Base-by-base conservation (phyloP, 305 asterid genomes). In the Nicotiana rustica region DNA sequence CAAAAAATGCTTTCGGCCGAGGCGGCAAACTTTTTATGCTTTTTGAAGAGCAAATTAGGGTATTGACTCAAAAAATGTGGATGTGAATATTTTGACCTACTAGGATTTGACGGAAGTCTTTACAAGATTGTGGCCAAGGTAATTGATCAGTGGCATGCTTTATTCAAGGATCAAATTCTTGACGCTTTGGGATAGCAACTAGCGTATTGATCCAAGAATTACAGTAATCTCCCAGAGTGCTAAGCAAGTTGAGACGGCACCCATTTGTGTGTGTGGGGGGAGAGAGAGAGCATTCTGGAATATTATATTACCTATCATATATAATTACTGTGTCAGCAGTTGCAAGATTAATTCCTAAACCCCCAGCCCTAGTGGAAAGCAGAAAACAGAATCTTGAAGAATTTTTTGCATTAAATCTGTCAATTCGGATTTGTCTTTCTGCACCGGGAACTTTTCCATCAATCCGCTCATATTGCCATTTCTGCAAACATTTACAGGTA, bases 281-380 rank as follows among this genome's bases (percentile, higher is more conserved):
- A 38, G 55, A 41, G 59, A 41, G 60, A 44, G 61, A 47, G 61
- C 13, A 71, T 71, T 71, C 62, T 21, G 5, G 61, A 71, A 71
- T 71, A 76, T 64, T 69, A 84, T 82, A 82, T 85, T 85, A 96
- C 99, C 99, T 96, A 88, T 97, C 99, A 85, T 97, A 97, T 88
- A 97, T 91, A 79, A 97, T 86, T 69, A 97, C 99, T 18, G 99
- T 97, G 90, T 97, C 99, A 60, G 99, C 99, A 77, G 98, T 97
- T 7, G 99, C 98, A 82, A 97, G 98, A 93, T 97, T 97, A 85
- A 97, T 97, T 82, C 99, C 99, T 77, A 97, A 83, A 60, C 99
- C 99, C 82, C 99, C 98, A 47, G 99, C 99, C 87, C 99, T 93
- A 79, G 99, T 97, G 76, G 99, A 97, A 47, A 97, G 93, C 84